Conservation (phyloP, 225 moss, liverwort and hornwort genomes). For the Physcomitrellopsis africana region DNA sequence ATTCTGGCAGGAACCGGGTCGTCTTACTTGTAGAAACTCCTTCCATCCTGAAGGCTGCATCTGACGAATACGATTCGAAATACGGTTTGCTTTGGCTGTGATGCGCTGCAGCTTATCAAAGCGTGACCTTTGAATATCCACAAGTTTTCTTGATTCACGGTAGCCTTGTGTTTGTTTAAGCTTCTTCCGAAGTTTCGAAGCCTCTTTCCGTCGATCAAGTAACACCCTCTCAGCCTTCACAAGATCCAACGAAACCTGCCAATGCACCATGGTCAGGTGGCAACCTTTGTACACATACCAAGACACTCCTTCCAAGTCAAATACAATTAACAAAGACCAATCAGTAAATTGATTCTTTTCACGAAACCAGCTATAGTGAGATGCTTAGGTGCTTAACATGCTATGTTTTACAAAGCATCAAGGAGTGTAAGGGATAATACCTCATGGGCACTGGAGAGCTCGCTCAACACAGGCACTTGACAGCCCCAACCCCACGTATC, state of each 20-base stretch:
- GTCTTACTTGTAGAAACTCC: conserved; percentile 82
- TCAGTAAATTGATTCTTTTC: conserved; percentile 15
- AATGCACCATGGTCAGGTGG: conserved; percentile 1
- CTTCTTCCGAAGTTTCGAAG: conserved; percentile 68
- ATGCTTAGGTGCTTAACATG: conserved; percentile 13
- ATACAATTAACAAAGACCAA: conserved; percentile 18
- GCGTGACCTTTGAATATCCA: conserved; percentile 71
- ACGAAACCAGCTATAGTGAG: neutral
- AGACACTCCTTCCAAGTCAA: too few relatives aligned
- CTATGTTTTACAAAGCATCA: conserved; percentile 2
- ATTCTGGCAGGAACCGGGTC: neutral
- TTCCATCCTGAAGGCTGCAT: conserved; percentile 99
- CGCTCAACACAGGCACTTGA: conserved; percentile 59
- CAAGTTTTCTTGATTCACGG: conserved; percentile 68
- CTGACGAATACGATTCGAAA: conserved; percentile 73
- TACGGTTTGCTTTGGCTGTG: conserved; percentile 59
- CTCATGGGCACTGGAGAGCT: conserved; percentile 50
- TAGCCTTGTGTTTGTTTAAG: conserved; percentile 79
- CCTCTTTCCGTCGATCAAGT: conserved; percentile 67
- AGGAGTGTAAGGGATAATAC: conserved; percentile 27
- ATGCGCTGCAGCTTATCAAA: conserved; percentile 72
- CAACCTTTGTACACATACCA: too few relatives aligned
- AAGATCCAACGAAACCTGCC: conserved; percentile 61
- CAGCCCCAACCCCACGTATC: conserved; percentile 79
- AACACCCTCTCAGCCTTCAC: conserved; percentile 64